A percentile compares a stretch with the other conserved stretches of the same genome.
Evolutionary conservation across 805 yeast species (phyloP).

Genomic region (Kluyveromyces wickerhamii): DNA sequence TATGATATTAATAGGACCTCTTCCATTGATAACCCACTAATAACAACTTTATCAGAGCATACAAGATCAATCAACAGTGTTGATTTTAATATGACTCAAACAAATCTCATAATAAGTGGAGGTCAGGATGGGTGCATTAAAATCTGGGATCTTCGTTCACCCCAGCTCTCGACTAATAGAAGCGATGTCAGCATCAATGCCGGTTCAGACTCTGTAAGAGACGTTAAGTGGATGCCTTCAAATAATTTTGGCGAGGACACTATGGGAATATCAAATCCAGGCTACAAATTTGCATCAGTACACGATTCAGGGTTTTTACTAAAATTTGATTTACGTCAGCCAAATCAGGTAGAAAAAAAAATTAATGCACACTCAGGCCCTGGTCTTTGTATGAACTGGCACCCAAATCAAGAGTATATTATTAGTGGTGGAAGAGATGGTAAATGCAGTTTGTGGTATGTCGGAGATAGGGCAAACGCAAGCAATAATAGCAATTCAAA

Average conservation of each 20-base stretch:
- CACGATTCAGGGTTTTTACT: constrained; percentile 87
- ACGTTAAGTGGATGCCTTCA: constrained; percentile 43
- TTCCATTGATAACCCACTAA: constrained; percentile 16
- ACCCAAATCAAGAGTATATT: constrained; percentile 71
- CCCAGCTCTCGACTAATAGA: constrained; percentile 34
- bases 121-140: constrained; percentile 76
- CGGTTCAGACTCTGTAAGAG: constrained; percentile 64
- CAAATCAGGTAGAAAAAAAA: constrained; percentile 53
- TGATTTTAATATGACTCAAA: constrained; percentile 29
- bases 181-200: constrained; percentile 33
- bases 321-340: constrained; percentile 76
- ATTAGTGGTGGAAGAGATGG: constrained; percentile 92
- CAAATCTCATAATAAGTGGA: constrained; percentile 45
- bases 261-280: constrained; percentile 13
- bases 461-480: constrained; percentile 20
- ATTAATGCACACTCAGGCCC: constrained; percentile 90
- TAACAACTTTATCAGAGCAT: constrained; percentile 25
- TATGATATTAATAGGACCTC: constrained; percentile 25
- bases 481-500: constrained; percentile 5
- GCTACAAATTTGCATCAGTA: constrained; percentile 60
- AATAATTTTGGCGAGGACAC: constrained; percentile 24
- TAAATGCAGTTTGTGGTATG: constrained; percentile 29
- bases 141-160: constrained; percentile 56
- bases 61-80: constrained; percentile 30
- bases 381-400: constrained; percentile 83